Evolutionary conservation across 2,329 filamentous ascomycete species (phyloP).

Genomic region (Metarhizium humberi): DNA sequence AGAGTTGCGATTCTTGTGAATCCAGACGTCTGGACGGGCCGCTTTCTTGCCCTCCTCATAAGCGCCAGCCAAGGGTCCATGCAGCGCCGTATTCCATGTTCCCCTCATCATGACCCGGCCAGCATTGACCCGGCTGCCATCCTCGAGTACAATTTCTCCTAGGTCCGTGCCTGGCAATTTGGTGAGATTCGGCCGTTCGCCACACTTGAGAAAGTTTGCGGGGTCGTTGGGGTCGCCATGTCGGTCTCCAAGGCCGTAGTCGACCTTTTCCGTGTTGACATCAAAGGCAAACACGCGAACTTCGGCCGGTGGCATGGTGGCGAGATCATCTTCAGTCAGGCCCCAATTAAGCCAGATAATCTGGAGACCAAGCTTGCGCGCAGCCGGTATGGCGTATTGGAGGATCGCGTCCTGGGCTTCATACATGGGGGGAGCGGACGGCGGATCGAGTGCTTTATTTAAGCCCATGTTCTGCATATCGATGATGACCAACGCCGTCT

Average conservation of each 20-base stretch:
- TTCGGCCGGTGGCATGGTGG: background rate
- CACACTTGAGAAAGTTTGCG: background rate
- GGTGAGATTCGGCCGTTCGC: background rate
- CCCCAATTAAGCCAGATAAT: conserved; percentile 1
- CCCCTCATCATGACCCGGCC: background rate
- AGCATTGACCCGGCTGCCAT: background rate
- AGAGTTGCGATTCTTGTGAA: conserved; percentile 1
- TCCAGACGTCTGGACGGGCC: background rate
- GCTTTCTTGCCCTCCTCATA: background rate
- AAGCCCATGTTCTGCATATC: background rate
- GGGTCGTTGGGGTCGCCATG: background rate
- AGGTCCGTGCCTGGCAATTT: background rate
- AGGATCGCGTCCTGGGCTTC: background rate
- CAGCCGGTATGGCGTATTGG: conserved; percentile 1
- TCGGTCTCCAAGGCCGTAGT: background rate
- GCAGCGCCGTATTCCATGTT: background rate
- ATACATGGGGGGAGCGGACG: background rate
- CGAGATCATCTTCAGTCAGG: conserved; percentile 1
- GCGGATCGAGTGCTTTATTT: background rate
- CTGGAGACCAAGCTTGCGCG: conserved; percentile 3
- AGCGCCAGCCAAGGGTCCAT: background rate
- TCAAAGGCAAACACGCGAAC: background rate
- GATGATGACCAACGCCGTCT: conserved; percentile 1
- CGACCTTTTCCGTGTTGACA: background rate
- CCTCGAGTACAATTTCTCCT: background rate